Evolutionary conservation across 192 early-diverging fungal genomes (phyloP), one percentile per base, ranked within the genome.

Genomic region (Helicostylum pulchrum): DNA sequence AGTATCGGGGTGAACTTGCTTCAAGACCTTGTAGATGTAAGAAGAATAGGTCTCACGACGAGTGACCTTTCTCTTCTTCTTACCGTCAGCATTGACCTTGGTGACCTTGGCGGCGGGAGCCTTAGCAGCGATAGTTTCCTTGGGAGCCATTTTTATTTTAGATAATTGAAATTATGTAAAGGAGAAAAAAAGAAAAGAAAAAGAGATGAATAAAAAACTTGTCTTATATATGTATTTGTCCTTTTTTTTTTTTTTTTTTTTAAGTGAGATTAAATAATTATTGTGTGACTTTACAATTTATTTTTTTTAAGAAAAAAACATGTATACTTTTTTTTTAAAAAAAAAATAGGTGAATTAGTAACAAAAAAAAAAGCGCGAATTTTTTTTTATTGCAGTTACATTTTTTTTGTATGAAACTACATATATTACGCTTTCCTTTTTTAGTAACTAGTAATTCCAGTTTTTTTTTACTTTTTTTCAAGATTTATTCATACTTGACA

Each of bases 21-120:
- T 95, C 62, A 96, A 80, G 53, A 97, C 93, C 83, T 94, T 94
- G 89, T 94, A 96, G 84, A 96, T 95, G 83, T 96, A 95, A 68
- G 92, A 89, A 55, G 89, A 89, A 88, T 92, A 94, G 60, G 92
- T 94, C 78, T 96, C 92, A 72, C 90, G 90, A 69, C 91, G 84
- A 68, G 77, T 75, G 68, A 79, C 81, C 77, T 90, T 92, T 65
- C 77, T 75, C 62, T 78, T 87, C 81, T 85, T 90, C 79, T 94
- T 91, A 43, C 88, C 87, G 12, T 46, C 49, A 61, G 90, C 83
- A 69, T 84, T 83, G 78, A 83, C 88, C 46, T 48, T 48, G 56
- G 78, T 73, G 55, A 90, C 78, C 78, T 93, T 91, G 45, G 88
- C 86, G 60, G 90, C 86, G 60, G 90, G 19, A 42, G 20, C 12